Evolutionary conservation across 2,329 filamentous ascomycete genomes (phyloP), one percentile per base, ranked within the genome.

Genomic region (Pestalotiopsis sp.): DNA sequence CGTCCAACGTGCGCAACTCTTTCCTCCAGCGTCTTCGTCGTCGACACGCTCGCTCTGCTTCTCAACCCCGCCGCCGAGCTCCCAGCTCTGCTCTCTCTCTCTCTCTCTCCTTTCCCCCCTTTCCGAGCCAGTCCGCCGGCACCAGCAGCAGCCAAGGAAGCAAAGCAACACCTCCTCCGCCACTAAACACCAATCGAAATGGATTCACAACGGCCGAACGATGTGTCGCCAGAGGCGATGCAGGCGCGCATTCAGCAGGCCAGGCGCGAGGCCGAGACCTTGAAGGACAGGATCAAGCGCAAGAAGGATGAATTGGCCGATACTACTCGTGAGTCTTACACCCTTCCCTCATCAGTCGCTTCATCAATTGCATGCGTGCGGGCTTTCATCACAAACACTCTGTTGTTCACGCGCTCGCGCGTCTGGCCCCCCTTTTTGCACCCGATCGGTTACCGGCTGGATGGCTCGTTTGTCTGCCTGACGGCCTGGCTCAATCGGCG

Each of bases 291-390:
- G 83, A 98, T 98, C 90, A 98, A 98, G 92, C 91, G 95, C 84
- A 97, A 97, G 91, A 98, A 98, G 92, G 96, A 99, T 89, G 96
- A 98, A 85, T 90, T 99, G 76, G 95, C 95, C 80, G 96, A 99
- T 84, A 97, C 95, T 73, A 97, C 95, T 80, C 92, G 96, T 99
- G 91, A 90, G 95, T 88, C 13, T 23, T 41, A 23, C 49, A 67
- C 36, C 25, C 23, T 57, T 57, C 57, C 67, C 45, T 52, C 45
- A n/a, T 52, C 17, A 17, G 11, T 52, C 45, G 17, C 20, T 20
- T n/a, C 45, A 52, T 52, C 45, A 52, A 52, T 52, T 52, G 45
- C 20, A 4, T 36, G 57, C 23, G 57, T 25, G 27, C 57, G 57
- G 25, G 45, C 57, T 59, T n/a, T n/a, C 3, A 20, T 64, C n/a